A percentile compares a stretch with the other conserved stretches of the same genome.
These are phyloP conservation scores for Trametes maxima DNA, from an alignment of 768 basidiomycete genomes.

Conservation along the genomic window DNA sequence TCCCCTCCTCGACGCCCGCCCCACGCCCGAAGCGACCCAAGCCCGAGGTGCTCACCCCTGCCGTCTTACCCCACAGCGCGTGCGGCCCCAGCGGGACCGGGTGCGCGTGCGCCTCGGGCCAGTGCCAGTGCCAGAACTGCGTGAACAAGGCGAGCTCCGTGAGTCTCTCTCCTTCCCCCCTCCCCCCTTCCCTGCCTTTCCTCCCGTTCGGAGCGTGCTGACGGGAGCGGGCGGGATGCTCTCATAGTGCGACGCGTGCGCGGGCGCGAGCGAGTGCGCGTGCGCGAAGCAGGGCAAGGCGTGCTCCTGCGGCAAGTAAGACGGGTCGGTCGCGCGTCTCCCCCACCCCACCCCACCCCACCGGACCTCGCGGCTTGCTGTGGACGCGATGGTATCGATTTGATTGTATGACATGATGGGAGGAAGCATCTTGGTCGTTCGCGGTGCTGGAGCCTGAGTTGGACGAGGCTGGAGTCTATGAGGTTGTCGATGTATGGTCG, in stretches of 20 bases:
- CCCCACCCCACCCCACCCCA: too few relatives aligned
- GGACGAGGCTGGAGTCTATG: too few relatives aligned
- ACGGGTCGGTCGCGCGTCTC: too few relatives aligned
- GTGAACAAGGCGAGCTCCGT: slow-evolving; percentile 32
- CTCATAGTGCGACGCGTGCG: slow-evolving; percentile 13
- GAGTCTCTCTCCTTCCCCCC: slow-evolving; percentile 19
- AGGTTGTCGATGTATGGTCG: too few relatives aligned
- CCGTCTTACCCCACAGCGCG: slow-evolving; percentile 25
- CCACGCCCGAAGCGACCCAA: neutral
- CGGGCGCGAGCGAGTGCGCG: slow-evolving; percentile 5
- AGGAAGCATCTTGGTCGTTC: too few relatives aligned
- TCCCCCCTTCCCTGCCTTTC: neutral
- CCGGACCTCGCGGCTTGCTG: too few relatives aligned
- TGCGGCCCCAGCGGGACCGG: slow-evolving; percentile 37
- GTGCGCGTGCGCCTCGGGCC: slow-evolving; percentile 35
- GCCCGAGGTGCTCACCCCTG: neutral
- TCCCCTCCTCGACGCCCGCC: neutral
- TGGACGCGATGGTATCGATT: too few relatives aligned
- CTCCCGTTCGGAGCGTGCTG: neutral
- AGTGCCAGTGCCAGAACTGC: slow-evolving; percentile 36
- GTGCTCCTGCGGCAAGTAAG: slow-evolving; percentile 16
- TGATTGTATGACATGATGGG: too few relatives aligned
- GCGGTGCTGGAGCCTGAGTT: too few relatives aligned
- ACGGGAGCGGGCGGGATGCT: too few relatives aligned
- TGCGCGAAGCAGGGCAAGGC: slow-evolving; percentile 18